These are phyloP conservation scores for Kandelia obovata DNA, from an alignment of 345 rosid genomes.

Conservation along the genomic window DNA sequence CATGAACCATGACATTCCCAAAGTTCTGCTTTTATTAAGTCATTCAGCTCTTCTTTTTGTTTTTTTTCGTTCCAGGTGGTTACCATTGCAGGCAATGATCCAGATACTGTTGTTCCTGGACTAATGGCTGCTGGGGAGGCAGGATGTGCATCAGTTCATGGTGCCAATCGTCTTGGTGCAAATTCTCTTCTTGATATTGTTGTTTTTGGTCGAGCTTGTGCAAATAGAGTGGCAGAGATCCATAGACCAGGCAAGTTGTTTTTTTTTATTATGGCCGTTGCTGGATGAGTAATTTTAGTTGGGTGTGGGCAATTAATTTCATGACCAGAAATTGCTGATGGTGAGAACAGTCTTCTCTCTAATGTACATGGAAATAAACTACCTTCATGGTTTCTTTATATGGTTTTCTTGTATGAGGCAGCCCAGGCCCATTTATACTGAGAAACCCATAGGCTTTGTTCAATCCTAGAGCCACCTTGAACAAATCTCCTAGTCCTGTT, in stretches of 20 bases:
- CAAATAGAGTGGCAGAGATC: constrained; percentile 91
- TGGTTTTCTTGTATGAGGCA: too few relatives aligned
- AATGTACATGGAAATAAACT: background rate
- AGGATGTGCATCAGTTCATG: constrained; percentile 99
- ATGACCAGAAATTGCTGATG: background rate
- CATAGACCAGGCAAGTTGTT: constrained; percentile 59
- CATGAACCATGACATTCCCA: background rate
- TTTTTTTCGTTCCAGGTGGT: constrained; percentile 50
- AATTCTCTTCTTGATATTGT: constrained; percentile 99
- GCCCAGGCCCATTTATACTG: too few relatives aligned
- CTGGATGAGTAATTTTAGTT: background rate
- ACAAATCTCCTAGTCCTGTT: background rate
- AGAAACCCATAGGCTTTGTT: too few relatives aligned
- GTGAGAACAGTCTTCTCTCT: background rate
- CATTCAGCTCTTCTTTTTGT: too few relatives aligned
- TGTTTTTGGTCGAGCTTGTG: constrained; percentile 98
- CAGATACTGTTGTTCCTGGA: constrained; percentile 85
- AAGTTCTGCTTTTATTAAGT: too few relatives aligned
- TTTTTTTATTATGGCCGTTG: background rate
- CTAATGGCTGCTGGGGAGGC: constrained; percentile 99
- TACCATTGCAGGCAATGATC: constrained; percentile 71
- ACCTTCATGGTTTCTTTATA: too few relatives aligned
- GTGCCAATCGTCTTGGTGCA: constrained; percentile 97
- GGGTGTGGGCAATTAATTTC: background rate
- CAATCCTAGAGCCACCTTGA: too few relatives aligned